These are phyloP conservation scores for Xerocomellus intermedius DNA, from an alignment of 768 basidiomycete genomes.

Conservation along the genomic window DNA sequence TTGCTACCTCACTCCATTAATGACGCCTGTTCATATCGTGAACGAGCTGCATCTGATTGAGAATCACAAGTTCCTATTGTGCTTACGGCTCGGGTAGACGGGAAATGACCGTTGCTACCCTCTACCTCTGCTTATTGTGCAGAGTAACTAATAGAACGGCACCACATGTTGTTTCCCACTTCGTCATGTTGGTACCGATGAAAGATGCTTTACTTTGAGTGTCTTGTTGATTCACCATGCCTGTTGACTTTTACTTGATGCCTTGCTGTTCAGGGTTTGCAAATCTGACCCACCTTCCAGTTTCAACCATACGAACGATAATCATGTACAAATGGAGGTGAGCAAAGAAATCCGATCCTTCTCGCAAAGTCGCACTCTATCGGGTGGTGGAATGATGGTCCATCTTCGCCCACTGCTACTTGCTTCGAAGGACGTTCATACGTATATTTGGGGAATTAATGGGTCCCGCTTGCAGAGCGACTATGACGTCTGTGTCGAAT, in stretches of 20 bases:
- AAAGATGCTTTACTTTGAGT: not conserved
- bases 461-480: conserved; percentile 50
- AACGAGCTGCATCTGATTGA: conserved; percentile 12
- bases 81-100: conserved; percentile 4
- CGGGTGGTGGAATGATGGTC: conserved; percentile 7
- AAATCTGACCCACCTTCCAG: conserved; percentile 37
- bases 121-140: conserved; percentile 9
- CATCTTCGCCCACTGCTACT: not conserved
- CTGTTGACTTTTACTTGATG: not conserved
- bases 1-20: conserved; percentile 11
- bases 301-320: conserved; percentile 70
- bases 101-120: conserved; percentile 23
- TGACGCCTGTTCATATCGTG: conserved; percentile 17
- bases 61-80: conserved; percentile 18
- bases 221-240: not conserved
- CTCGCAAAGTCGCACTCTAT: conserved; percentile 18
- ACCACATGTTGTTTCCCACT: not conserved
- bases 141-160: conserved; percentile 4
- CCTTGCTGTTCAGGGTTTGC: not conserved
- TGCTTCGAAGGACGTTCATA: conserved; percentile 3
- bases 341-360: conserved; percentile 21
- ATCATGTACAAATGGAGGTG: conserved; percentile 76
- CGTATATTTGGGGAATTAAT: conserved; percentile 8
- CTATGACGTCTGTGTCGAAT: conserved; percentile 67
- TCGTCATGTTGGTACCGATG: not conserved